Percentiles rank a stretch among this genome's conserved stretches.
phyloP scores from a whole-genome alignment of 2,329 filamentous ascomycete species.

The Dactylellina haptotyla region DNA sequence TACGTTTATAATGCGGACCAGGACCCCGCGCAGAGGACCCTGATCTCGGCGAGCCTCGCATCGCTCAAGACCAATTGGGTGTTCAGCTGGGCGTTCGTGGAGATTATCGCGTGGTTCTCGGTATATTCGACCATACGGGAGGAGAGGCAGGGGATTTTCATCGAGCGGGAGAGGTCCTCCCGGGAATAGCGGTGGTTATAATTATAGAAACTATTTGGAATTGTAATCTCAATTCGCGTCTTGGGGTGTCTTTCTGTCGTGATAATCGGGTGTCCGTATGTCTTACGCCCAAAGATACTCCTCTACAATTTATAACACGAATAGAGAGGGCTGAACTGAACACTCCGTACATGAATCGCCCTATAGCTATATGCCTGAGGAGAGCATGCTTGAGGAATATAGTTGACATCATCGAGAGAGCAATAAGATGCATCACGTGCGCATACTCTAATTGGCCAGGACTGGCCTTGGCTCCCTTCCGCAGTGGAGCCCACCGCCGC shows the following conservation, averaged over 20 bases:
- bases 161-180: conserved; percentile 33
- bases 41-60: conserved; percentile 19
- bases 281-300: too few species aligned
- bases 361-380: neutral
- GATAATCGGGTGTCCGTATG: too few species aligned
- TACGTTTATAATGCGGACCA: conserved; percentile 42
- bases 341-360: too few species aligned
- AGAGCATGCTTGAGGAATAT: neutral
- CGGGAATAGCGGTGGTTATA: neutral
- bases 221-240: too few species aligned
- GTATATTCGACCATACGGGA: conserved; percentile 45
- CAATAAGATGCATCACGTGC: neutral
- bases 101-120: conserved; percentile 49
- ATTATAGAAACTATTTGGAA: too few species aligned
- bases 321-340: too few species aligned
- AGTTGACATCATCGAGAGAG: neutral
- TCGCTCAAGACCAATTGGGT: conserved; percentile 51
- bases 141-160: conserved; percentile 43
- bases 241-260: too few species aligned
- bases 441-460: conserved; percentile 19
- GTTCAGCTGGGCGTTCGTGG: conserved; percentile 49
- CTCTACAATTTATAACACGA: too few species aligned
- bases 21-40: conserved; percentile 11
- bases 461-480: conserved; percentile 5
- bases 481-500: conserved; percentile 14